Conservation (phyloP, 495 filamentous ascomycete genomes). For the Tuber brumale region DNA sequence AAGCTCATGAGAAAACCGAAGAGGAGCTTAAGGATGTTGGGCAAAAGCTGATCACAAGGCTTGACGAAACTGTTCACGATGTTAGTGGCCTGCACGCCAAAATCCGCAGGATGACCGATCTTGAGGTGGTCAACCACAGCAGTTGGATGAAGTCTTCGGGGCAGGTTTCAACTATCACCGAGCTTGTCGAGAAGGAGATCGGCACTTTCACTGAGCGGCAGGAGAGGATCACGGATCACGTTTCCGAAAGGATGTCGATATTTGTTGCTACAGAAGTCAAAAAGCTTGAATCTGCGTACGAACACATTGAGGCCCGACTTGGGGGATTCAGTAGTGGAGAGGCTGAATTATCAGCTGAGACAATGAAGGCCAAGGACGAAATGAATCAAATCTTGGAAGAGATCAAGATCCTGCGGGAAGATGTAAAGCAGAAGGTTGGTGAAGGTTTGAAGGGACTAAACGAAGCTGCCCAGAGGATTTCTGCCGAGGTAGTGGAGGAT, state of each 20-base stretch:
- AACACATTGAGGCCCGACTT: constrained; percentile 61
- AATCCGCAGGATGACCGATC: constrained; percentile 68
- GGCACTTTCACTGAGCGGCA: constrained; percentile 64
- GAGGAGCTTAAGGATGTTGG: constrained; percentile 64
- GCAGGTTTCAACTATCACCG: constrained; percentile 66
- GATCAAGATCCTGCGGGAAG: constrained; percentile 78
- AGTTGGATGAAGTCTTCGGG: constrained; percentile 70
- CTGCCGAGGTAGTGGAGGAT: constrained; percentile 83
- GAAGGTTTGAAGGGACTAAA: constrained; percentile 80
- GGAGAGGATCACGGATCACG: constrained; percentile 55
- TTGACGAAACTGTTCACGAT: constrained; percentile 70
- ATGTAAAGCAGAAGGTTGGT: constrained; percentile 77
- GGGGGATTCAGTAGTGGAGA: constrained; percentile 60
- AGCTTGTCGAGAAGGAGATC: constrained; percentile 65
- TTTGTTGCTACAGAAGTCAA: constrained; percentile 68
- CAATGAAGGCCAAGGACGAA: constrained; percentile 64
- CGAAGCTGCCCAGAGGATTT: constrained; percentile 76
- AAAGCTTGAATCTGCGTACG: constrained; percentile 59
- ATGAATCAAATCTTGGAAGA: constrained; percentile 89
- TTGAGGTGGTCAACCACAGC: constrained; percentile 70
- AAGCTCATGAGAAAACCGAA: constrained; percentile 83
- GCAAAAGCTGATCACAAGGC: constrained; percentile 63
- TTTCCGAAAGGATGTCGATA: constrained; percentile 61
- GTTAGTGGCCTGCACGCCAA: constrained; percentile 75
- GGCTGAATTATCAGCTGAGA: constrained; percentile 60